These are phyloP conservation scores for Phlebopus sp. DNA, from an alignment of 1,284 basidiomycete species.

Conservation along the genomic window DNA sequence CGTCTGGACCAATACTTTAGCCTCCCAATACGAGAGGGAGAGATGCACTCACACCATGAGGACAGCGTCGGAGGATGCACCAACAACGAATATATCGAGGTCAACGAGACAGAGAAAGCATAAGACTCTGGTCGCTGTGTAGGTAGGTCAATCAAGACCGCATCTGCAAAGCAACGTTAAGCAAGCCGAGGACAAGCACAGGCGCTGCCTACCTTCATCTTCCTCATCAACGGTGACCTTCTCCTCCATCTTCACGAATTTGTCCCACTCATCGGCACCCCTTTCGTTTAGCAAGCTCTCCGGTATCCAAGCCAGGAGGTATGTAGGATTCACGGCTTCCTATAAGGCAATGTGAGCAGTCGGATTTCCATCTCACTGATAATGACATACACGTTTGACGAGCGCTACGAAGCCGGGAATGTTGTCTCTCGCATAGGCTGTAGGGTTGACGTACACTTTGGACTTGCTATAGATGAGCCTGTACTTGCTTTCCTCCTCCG, in stretches of 20 bases:
- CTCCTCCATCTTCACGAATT: conserved; percentile 81
- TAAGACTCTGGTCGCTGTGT: conserved; percentile 81
- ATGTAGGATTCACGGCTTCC: conserved; percentile 71
- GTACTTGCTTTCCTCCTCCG: conserved; percentile 57
- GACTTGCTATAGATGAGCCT: conserved; percentile 85
- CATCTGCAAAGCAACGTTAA: conserved; percentile 45
- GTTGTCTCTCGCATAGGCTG: conserved; percentile 88
- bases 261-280: conserved; percentile 77
- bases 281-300: conserved; percentile 76
- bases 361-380: neutral
- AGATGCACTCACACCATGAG: conserved; percentile 74
- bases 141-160: conserved; percentile 75
- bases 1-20: conserved; percentile 44
- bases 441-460: conserved; percentile 93
- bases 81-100: conserved; percentile 86
- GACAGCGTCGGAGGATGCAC: conserved; percentile 82
- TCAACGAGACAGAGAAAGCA: conserved; percentile 90
- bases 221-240: conserved; percentile 55
- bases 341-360: conserved; percentile 30
- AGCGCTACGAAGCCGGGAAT: conserved; percentile 89
- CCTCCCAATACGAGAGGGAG: conserved; percentile 7
- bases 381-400: conserved; percentile 68
- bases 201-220: conserved; percentile 58
- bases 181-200: conserved; percentile 1
- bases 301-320: conserved; percentile 84